Conservation (phyloP, 2,329 filamentous ascomycete genomes). For the Ophiostoma triangulosporum region DNA sequence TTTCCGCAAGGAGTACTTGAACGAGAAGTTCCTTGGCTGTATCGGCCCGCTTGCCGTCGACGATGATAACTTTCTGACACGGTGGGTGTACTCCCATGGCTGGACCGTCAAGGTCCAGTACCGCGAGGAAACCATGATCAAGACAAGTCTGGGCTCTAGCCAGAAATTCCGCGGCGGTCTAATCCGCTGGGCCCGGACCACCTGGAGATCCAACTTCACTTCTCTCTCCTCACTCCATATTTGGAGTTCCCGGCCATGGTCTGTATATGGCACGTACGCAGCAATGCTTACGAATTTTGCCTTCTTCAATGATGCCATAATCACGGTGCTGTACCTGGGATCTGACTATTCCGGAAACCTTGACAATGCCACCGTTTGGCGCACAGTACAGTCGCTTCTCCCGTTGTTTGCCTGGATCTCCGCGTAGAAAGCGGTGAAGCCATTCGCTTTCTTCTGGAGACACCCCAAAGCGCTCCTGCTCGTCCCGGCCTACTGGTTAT, state of each 20-base stretch:
- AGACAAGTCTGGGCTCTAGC: slow-evolving; percentile 35
- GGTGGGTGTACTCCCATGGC: slow-evolving; percentile 35
- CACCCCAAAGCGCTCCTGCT: slow-evolving; percentile 38
- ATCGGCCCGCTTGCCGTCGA: slow-evolving; percentile 36
- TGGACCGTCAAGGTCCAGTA: slow-evolving; percentile 44
- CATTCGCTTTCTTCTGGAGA: slow-evolving; percentile 35
- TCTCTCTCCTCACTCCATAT: slow-evolving; percentile 28
- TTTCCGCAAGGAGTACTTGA: slow-evolving; percentile 30
- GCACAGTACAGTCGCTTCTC: not conserved
- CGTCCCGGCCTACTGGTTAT: slow-evolving; percentile 36
- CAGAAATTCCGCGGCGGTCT: slow-evolving; percentile 38
- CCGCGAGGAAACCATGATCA: slow-evolving; percentile 30
- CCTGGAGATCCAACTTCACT: slow-evolving; percentile 40
- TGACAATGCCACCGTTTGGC: not conserved
- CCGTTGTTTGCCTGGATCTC: slow-evolving; percentile 32
- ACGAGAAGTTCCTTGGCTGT: slow-evolving; percentile 36
- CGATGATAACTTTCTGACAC: slow-evolving; percentile 49
- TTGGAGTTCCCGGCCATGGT: slow-evolving; percentile 35
- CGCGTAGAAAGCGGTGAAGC: slow-evolving; percentile 43
- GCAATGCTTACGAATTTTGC: slow-evolving; percentile 42
- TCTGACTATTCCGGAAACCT: slow-evolving; percentile 6
- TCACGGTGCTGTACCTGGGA: slow-evolving; percentile 23
- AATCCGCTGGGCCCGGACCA: slow-evolving; percentile 43
- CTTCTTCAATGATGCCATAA: slow-evolving; percentile 32
- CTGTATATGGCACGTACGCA: slow-evolving; percentile 41